phyloP scores from a whole-genome alignment of 2,329 filamentous ascomycete genomes.

The Pseudogymnoascus sp. region DNA sequence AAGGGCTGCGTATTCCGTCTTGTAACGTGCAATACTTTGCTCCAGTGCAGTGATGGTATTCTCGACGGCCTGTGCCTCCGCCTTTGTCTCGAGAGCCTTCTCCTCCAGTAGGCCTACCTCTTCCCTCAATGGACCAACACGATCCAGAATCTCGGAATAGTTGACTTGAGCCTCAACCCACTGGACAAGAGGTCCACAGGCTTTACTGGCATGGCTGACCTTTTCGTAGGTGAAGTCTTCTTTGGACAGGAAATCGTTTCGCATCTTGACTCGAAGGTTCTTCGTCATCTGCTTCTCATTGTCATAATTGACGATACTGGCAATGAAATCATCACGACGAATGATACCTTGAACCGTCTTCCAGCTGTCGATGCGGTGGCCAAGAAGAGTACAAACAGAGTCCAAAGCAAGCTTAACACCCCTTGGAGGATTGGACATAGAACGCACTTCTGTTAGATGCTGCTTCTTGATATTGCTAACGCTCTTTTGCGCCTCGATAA shows the following conservation, averaged over 20 bases:
- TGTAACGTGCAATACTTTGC: conserved; percentile 86
- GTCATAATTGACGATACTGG: conserved; percentile 94
- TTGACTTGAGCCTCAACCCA: conserved; percentile 96
- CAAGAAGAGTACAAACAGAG: conserved; percentile 90
- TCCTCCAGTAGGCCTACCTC: conserved; percentile 85
- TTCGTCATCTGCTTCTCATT: conserved; percentile 94
- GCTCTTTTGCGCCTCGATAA: conserved; percentile 85
- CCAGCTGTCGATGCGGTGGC: conserved; percentile 85
- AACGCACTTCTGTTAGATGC: conserved; percentile 93
- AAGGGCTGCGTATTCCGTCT: conserved; percentile 87
- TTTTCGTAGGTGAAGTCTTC: conserved; percentile 94
- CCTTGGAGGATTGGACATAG: conserved; percentile 85
- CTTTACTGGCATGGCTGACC: conserved; percentile 92
- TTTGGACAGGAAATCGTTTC: conserved; percentile 81
- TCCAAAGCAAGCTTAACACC: conserved; percentile 89
- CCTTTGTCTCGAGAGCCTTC: conserved; percentile 82
- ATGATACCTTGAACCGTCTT: conserved; percentile 83
- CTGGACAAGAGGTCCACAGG: conserved; percentile 90
- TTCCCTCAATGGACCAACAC: conserved; percentile 82
- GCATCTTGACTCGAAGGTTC: conserved; percentile 74
- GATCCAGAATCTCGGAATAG: conserved; percentile 94
- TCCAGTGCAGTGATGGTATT: conserved; percentile 78
- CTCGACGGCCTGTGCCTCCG: conserved; percentile 84
- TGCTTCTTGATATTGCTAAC: conserved; percentile 98
- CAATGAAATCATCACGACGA: conserved; percentile 91